Percentiles rank a stretch among this genome's conserved stretches.
These are phyloP conservation scores for Prunus mume DNA, from an alignment of 306 rosid species.

Conservation along the genomic window DNA sequence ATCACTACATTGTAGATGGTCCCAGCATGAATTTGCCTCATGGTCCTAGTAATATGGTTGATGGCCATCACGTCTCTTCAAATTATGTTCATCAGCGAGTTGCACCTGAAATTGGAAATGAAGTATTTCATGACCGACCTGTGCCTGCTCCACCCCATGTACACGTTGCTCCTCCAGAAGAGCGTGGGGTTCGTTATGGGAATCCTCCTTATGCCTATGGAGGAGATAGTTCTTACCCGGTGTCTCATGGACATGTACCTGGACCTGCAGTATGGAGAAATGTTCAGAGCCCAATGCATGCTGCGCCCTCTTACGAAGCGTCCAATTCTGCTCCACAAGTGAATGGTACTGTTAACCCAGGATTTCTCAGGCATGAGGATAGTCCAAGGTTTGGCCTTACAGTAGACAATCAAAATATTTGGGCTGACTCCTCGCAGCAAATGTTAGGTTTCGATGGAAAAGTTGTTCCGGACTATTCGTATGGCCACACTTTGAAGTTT, in stretches of 20 bases:
- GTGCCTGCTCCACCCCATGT: slow-evolving; percentile 49
- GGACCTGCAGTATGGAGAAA: slow-evolving; percentile 69
- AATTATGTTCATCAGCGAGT: slow-evolving; percentile 52
- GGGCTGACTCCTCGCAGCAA: slow-evolving; percentile 72
- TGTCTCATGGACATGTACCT: slow-evolving; percentile 52
- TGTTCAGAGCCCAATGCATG: slow-evolving; percentile 46
- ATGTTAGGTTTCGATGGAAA: slow-evolving; percentile 55
- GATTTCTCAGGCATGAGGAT: slow-evolving; percentile 46
- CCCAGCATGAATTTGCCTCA: slow-evolving; percentile 52
- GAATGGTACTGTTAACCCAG: slow-evolving; percentile 62
- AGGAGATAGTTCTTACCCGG: slow-evolving; percentile 56
- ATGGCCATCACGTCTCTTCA: slow-evolving; percentile 46
- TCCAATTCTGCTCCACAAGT: slow-evolving; percentile 44
- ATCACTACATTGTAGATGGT: slow-evolving; percentile 64
- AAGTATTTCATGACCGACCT: slow-evolving; percentile 63
- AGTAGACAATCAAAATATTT: slow-evolving; percentile 55
- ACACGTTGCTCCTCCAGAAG: slow-evolving; percentile 62
- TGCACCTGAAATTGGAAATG: slow-evolving; percentile 66
- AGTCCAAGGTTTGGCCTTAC: slow-evolving; percentile 61
- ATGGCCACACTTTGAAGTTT: slow-evolving; percentile 45
- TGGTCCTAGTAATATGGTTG: slow-evolving; percentile 49
- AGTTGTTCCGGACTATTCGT: slow-evolving; percentile 49
- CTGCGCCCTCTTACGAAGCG: slow-evolving; percentile 60
- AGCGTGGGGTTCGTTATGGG: slow-evolving; percentile 56
- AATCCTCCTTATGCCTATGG: slow-evolving; percentile 55